Conservation (phyloP, 2,329 filamentous ascomycete species). For the Aspergillus latus region DNA sequence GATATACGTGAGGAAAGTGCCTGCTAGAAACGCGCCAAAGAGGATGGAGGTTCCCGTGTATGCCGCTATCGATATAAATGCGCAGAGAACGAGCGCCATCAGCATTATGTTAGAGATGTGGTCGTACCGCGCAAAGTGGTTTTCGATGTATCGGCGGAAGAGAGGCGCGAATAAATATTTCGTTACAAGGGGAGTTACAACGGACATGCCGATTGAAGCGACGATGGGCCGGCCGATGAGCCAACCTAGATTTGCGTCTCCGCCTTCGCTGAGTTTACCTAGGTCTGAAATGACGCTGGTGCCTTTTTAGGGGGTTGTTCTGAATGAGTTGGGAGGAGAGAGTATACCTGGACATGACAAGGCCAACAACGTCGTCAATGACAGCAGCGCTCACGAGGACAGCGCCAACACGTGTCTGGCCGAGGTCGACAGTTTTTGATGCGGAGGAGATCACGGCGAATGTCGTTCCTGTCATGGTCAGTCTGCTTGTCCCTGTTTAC, state of each 20-base stretch:
- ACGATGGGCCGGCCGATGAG: conserved; percentile 42
- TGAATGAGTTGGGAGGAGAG: not conserved
- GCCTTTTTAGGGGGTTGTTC: not conserved
- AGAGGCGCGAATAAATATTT: conserved; percentile 42
- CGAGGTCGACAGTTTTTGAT: conserved; percentile 39
- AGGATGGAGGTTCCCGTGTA: conserved; percentile 41
- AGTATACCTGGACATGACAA: conserved; percentile 37
- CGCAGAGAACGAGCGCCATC: conserved; percentile 36
- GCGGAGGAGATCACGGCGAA: conserved; percentile 34
- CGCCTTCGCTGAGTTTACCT: conserved; percentile 19
- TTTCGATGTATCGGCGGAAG: conserved; percentile 37
- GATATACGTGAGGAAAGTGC: conserved; percentile 39
- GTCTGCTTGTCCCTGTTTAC: too few species aligned
- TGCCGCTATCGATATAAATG: conserved; percentile 35
- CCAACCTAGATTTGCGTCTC: conserved; percentile 35
- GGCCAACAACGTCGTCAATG: conserved; percentile 49
- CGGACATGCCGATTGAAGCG: conserved; percentile 38
- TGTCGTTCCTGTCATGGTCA: conserved; percentile 24
- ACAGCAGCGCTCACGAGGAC: conserved; percentile 50
- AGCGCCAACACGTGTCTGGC: conserved; percentile 46
- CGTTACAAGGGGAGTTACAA: conserved; percentile 37
- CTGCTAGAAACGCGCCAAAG: conserved; percentile 40
- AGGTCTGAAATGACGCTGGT: conserved; percentile 37
- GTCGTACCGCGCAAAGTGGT: conserved; percentile 34
- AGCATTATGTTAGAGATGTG: conserved; percentile 37